phyloP scores from a whole-genome alignment of 768 basidiomycete species.

The Leccinum disarticulatum region DNA sequence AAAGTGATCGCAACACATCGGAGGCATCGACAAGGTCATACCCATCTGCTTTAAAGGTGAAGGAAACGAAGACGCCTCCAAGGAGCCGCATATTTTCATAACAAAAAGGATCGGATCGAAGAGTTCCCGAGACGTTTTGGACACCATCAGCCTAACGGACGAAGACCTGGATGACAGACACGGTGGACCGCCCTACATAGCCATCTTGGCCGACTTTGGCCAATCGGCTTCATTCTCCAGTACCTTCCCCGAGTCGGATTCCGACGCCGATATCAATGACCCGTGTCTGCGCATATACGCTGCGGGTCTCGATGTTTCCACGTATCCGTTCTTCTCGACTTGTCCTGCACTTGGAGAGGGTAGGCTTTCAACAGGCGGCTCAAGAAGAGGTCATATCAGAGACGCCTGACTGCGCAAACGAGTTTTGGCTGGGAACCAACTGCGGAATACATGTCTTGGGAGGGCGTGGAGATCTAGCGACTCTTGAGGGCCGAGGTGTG shows the following conservation, averaged over 20 bases:
- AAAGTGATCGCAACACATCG: no score
- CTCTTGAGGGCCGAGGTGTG: no score
- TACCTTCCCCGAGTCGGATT: neutral
- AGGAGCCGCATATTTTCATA: slow-evolving; percentile 5
- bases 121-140: neutral
- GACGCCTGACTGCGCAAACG: neutral
- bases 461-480: neutral
- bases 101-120: slow-evolving; percentile 6
- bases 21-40: slow-evolving; percentile 17
- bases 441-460: slow-evolving; percentile 4
- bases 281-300: neutral
- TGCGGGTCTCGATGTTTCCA: neutral
- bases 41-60: slow-evolving; percentile 9
- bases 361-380: neutral
- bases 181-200: neutral
- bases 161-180: neutral
- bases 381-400: neutral
- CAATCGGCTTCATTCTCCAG: neutral
- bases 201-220: slow-evolving; percentile 1
- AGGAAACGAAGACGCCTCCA: neutral
- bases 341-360: neutral
- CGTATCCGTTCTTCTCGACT: slow-evolving; percentile 8
- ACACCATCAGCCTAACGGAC: neutral
- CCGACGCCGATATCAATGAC: neutral
- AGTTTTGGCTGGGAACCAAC: slow-evolving; percentile 2